phyloP scores from a whole-genome alignment of 805 yeast species.

The Sugiyamaella chiloensis region DNA sequence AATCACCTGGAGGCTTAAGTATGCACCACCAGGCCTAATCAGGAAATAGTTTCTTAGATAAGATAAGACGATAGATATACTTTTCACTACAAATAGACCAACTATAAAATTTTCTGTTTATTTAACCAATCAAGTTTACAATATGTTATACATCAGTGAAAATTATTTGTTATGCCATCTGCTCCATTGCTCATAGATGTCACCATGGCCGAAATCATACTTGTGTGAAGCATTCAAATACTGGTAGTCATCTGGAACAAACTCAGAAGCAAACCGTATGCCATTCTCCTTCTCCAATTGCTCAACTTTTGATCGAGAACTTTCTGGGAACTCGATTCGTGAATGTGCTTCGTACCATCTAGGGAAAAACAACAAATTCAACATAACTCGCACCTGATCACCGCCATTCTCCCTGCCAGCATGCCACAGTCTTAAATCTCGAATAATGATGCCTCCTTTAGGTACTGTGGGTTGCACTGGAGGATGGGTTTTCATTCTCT shows the following conservation, averaged over 20 bases:
- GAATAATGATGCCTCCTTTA: constrained; percentile 21
- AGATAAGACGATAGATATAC: too few relatives aligned
- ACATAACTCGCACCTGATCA: not conserved
- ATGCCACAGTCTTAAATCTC: constrained; percentile 23
- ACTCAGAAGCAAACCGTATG: not conserved
- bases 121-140: too few relatives aligned
- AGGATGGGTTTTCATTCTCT: constrained; percentile 14
- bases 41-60: too few relatives aligned
- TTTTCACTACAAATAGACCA: too few relatives aligned
- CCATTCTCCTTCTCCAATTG: not conserved
- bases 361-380: not conserved
- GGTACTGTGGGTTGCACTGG: constrained; percentile 21
- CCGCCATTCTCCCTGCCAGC: constrained; percentile 14
- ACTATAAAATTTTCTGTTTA: too few relatives aligned
- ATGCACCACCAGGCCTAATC: too few relatives aligned
- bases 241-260: not conserved
- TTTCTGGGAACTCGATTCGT: not conserved
- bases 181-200: not conserved
- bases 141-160: too few relatives aligned
- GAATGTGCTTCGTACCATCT: constrained; percentile 4
- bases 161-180: not conserved
- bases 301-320: not conserved
- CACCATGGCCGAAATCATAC: not conserved
- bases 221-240: not conserved
- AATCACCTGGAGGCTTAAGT: too few relatives aligned